Evolutionary conservation across 129 eudicot genomes (phyloP).

Genomic region (Flaveria ramosissima): DNA sequence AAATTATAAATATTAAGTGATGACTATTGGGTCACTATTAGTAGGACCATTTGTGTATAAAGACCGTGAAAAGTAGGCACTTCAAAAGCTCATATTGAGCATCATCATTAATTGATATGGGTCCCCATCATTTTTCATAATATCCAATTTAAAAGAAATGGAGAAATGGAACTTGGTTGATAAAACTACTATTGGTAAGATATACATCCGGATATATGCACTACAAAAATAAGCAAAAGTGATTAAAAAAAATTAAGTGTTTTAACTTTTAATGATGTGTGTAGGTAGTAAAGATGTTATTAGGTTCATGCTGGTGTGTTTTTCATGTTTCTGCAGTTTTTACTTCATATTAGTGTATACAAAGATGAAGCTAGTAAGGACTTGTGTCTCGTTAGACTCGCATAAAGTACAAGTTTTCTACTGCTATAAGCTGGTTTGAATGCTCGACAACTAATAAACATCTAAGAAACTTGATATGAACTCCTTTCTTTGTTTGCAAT

Average conservation of each 20-base stretch:
- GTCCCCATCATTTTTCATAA: slow-evolving; percentile 29
- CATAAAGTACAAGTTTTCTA: neutral
- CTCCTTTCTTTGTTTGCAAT: neutral
- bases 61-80: slow-evolving; percentile 35
- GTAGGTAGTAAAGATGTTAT: neutral
- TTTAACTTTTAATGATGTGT: neutral
- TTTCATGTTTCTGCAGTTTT: neutral
- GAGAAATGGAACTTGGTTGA: slow-evolving; percentile 17
- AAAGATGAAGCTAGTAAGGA: neutral
- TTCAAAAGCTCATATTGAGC: slow-evolving; percentile 32
- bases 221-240: no score
- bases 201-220: neutral
- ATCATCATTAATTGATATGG: slow-evolving; percentile 24
- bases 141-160: slow-evolving; percentile 3
- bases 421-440: neutral
- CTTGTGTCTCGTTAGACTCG: neutral
- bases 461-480: neutral
- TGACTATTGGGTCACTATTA: slow-evolving; percentile 28
- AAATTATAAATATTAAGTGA: slow-evolving; percentile 15
- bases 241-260: neutral
- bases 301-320: neutral
- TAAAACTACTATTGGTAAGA: neutral
- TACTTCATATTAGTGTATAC: neutral
- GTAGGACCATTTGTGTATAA: slow-evolving; percentile 22
- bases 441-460: neutral